Evolutionary conservation across 495 filamentous ascomycete species (phyloP).

Genomic region (Aspergillus homomorphus): DNA sequence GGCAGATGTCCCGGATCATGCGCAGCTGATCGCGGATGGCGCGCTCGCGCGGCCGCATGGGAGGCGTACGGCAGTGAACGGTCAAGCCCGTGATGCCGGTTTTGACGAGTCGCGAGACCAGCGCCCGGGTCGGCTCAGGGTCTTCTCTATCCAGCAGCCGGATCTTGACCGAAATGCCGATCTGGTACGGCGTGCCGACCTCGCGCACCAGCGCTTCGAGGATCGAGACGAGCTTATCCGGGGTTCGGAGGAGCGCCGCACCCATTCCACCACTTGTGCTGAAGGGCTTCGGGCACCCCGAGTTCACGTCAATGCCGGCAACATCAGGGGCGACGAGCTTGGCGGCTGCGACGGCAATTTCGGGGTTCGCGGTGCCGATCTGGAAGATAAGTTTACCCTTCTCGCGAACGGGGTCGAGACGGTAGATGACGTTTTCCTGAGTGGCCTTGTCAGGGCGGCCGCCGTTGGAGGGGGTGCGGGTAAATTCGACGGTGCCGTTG

Average conservation of each 20-base stretch:
- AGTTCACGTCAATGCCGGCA: constrained; percentile 92
- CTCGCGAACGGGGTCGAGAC: constrained; percentile 75
- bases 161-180: constrained; percentile 95
- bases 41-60: constrained; percentile 85
- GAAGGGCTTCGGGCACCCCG: constrained; percentile 96
- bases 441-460: constrained; percentile 42
- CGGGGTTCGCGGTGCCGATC: constrained; percentile 79
- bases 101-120: constrained; percentile 70
- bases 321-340: constrained; percentile 81
- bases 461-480: constrained; percentile 67
- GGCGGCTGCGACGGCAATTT: constrained; percentile 77
- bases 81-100: constrained; percentile 93
- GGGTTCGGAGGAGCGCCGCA: constrained; percentile 77
- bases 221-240: constrained; percentile 78
- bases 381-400: constrained; percentile 77
- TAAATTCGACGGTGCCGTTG: constrained; percentile 78
- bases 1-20: constrained; percentile 76
- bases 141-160: constrained; percentile 67
- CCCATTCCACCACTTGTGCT: constrained; percentile 91
- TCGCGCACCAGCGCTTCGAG: constrained; percentile 75
- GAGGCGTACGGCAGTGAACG: constrained; percentile 91
- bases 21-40: constrained; percentile 82
- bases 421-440: constrained; percentile 75
- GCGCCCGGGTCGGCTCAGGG: constrained; percentile 61
- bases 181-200: constrained; percentile 68